These are phyloP conservation scores for Colletotrichum orbiculare DNA, from an alignment of 2,329 filamentous ascomycete genomes.

Conservation along the genomic window DNA sequence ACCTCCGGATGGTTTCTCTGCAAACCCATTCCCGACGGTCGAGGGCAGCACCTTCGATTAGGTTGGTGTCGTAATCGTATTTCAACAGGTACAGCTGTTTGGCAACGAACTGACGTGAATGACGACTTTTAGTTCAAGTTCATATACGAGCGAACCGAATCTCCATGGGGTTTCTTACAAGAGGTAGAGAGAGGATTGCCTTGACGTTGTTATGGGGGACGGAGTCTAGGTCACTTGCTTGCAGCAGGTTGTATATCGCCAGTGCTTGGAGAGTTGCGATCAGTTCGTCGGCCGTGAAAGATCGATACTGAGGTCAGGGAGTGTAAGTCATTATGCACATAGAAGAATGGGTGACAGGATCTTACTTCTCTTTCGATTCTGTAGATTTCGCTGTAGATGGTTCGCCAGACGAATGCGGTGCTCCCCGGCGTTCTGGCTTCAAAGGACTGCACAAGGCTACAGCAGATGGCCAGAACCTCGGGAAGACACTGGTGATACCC, in stretches of 20 bases:
- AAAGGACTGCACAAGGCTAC: constrained; percentile 40
- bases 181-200: neutral
- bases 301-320: neutral
- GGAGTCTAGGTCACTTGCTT: constrained; percentile 19
- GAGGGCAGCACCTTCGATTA: constrained; percentile 1
- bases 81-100: neutral
- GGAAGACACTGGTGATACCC: constrained; percentile 42
- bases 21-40: constrained; percentile 19
- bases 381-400: constrained; percentile 39
- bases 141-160: neutral
- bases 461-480: constrained; percentile 42
- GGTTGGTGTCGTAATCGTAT: constrained; percentile 8
- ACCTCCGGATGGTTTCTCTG: constrained; percentile 21
- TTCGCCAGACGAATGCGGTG: constrained; percentile 40
- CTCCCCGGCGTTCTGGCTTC: constrained; percentile 38
- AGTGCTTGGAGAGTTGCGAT: constrained; percentile 18
- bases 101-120: neutral
- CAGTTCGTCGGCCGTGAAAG: constrained; percentile 9
- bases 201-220: constrained; percentile 8
- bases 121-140: neutral
- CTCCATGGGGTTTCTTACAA: neutral
- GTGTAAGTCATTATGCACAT: neutral
- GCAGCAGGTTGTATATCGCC: constrained; percentile 18
- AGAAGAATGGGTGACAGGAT: too few species aligned
- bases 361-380: constrained; percentile 16